A percentile compares a stretch with the other conserved stretches of the same genome.
Evolutionary conservation across 331 rosid species (phyloP).

Genomic region (Prunus yedoensis): DNA sequence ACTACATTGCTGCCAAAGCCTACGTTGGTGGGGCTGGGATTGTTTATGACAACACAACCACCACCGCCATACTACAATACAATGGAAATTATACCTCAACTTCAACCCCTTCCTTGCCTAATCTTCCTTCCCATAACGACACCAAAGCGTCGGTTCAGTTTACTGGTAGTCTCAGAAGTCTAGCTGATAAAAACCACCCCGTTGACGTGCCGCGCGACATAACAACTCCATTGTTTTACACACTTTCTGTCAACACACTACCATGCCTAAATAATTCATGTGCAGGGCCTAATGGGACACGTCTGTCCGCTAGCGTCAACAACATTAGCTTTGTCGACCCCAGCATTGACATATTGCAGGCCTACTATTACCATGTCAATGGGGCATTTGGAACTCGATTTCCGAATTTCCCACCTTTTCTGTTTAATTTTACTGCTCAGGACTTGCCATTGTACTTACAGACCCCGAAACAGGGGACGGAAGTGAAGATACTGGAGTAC

Average conservation of each 20-base stretch:
- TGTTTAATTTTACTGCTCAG: constrained; percentile 41
- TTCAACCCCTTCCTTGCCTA: constrained; percentile 30
- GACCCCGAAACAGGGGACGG: constrained; percentile 35
- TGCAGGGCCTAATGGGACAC: constrained; percentile 31
- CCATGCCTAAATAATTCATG: constrained; percentile 34
- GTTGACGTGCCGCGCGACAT: constrained; percentile 28
- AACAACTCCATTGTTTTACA: constrained; percentile 19
- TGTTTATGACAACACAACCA: constrained; percentile 27
- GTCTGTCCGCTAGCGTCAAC: constrained; percentile 42
- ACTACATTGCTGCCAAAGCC: constrained; percentile 54
- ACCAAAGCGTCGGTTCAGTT: constrained; percentile 33
- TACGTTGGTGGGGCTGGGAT: neutral
- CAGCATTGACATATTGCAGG: constrained; percentile 34
- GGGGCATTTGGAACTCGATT: constrained; percentile 30
- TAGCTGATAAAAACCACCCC: constrained; percentile 23
- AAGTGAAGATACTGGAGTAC: constrained; percentile 43
- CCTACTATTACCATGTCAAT: constrained; percentile 39
- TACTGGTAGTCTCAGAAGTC: constrained; percentile 30
- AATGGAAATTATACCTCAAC: neutral
- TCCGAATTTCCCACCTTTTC: constrained; percentile 38
- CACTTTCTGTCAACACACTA: constrained; percentile 35
- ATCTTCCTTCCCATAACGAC: constrained; percentile 41
- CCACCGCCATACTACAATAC: constrained; percentile 44
- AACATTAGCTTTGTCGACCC: constrained; percentile 45
- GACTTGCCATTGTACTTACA: constrained; percentile 21